These are phyloP conservation scores for Brasenia schreberi DNA, from an alignment of 164 flowering plant species.

Conservation along the genomic window DNA sequence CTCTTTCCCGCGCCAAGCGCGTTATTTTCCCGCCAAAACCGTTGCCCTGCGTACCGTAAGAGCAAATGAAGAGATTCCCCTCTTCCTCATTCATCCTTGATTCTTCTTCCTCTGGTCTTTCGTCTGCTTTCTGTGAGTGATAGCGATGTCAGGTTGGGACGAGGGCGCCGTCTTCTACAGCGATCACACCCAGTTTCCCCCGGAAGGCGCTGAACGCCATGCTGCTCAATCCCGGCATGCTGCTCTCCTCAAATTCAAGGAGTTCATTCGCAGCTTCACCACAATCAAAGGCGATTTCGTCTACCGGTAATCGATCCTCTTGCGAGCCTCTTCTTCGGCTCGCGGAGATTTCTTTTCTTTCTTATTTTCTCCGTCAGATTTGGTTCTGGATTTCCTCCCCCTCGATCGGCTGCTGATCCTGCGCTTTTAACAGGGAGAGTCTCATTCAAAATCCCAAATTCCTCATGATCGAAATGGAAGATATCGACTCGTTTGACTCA, in stretches of 20 bases:
- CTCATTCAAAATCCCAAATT: conserved; percentile 56
- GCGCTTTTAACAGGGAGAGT: conserved; percentile 31
- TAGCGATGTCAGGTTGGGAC: conserved; percentile 91
- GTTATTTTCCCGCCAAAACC: too few species aligned
- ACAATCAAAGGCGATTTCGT: conserved; percentile 51
- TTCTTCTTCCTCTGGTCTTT: too few species aligned
- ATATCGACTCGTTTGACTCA: conserved; percentile 62
- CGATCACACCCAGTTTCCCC: conserved; percentile 92
- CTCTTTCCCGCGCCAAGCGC: too few species aligned
- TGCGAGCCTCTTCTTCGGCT: too few species aligned
- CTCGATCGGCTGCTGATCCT: neutral
- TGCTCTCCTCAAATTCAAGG: conserved; percentile 59
- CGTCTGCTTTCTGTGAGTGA: too few species aligned
- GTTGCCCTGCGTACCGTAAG: too few species aligned
- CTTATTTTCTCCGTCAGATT: neutral
- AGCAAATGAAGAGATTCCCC: too few species aligned
- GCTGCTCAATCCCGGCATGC: conserved; percentile 45
- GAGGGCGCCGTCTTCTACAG: conserved; percentile 95
- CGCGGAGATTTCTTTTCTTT: neutral
- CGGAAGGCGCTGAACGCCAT: conserved; percentile 30
- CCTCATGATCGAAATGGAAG: conserved; percentile 62
- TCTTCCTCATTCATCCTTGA: too few species aligned
- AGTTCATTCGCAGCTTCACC: conserved; percentile 69
- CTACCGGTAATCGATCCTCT: conserved; percentile 20
- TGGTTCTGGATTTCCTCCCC: neutral